Evolutionary conservation across 495 filamentous ascomycete species (phyloP).

Genomic region (Penicillium angulare): DNA sequence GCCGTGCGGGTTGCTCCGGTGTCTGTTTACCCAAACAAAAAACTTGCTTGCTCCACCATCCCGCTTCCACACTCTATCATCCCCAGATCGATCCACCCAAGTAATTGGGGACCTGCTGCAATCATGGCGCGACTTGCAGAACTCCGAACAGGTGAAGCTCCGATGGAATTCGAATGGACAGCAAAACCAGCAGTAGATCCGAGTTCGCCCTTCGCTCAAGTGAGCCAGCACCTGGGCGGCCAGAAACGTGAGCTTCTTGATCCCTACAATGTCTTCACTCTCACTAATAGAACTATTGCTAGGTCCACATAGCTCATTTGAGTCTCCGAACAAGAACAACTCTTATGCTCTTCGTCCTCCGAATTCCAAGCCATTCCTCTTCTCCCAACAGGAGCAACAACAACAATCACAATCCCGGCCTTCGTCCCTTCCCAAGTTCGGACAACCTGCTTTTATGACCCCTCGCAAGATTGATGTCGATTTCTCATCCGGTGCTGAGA

Average conservation of each 20-base stretch:
- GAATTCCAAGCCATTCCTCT: conserved; percentile 47
- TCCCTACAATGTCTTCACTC: neutral
- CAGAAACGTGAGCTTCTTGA: conserved; percentile 49
- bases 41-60: conserved; percentile 17
- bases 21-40: conserved; percentile 34
- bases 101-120: too few relatives aligned
- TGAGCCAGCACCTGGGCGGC: conserved; percentile 44
- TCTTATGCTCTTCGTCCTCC: conserved; percentile 49
- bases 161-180: conserved; percentile 71
- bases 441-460: conserved; percentile 72
- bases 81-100: conserved; percentile 3
- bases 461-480: conserved; percentile 72
- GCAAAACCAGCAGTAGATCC: conserved; percentile 53
- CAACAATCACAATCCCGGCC: conserved; percentile 17
- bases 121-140: conserved; percentile 43
- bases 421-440: conserved; percentile 44
- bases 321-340: conserved; percentile 51
- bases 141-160: too few relatives aligned
- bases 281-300: neutral
- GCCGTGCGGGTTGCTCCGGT: conserved; percentile 21
- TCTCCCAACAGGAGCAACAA: conserved; percentile 38
- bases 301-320: conserved; percentile 53
- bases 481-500: conserved; percentile 78
- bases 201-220: conserved; percentile 59
- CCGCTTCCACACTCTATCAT: conserved; percentile 11